Evolutionary conservation across 1,284 basidiomycete species (phyloP), one percentile per base, ranked within the genome.

Genomic region (Pterulicium gracile): DNA sequence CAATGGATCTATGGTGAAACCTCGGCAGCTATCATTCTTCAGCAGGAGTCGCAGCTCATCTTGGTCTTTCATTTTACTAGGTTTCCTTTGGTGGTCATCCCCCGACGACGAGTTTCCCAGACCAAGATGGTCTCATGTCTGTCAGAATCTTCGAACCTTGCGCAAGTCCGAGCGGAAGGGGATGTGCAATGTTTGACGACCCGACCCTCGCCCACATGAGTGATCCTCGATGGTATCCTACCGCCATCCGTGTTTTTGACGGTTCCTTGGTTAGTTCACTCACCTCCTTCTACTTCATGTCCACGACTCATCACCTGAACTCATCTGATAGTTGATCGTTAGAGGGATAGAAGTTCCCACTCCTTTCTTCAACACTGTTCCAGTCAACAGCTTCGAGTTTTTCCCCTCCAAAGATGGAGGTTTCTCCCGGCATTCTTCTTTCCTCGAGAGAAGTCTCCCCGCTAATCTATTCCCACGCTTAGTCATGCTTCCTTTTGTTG

Each of bases 311-410:
- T n/a, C n/a, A 87, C 53, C 55, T 45, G 23, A 20, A 5, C 19
- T 23, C 44, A 36, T 40, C 43, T 13, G 15, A 15, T 49, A 67
- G 55, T 63, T 70, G 61, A 61, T 71, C 42, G 58, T 69, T 13
- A 68, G 69, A 18, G 69, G 69, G 1, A 65, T 60, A 5, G 61
- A 65, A 43, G 59, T 58, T 14, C 47, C 52, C n/a, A 61, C 63
- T 7, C 53, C 54, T 3, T 69, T 69, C 54, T 62, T 67, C 52
- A 69, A 68, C 50, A 60, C 56, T 19, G 62, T 67, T 17, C 64
- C 68, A 0, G 70, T 65, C 46, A 75, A 75, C 53, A 70, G 63
- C 21, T 64, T 71, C 53, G 73, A 77, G 54, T 77, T 70, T 56
- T 74, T 72, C 62, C 74, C 74, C 13, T 61, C 66, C 1, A 76